Evolutionary conservation across 345 rosid genomes (phyloP).

Genomic region (Gossypium arboreum): DNA sequence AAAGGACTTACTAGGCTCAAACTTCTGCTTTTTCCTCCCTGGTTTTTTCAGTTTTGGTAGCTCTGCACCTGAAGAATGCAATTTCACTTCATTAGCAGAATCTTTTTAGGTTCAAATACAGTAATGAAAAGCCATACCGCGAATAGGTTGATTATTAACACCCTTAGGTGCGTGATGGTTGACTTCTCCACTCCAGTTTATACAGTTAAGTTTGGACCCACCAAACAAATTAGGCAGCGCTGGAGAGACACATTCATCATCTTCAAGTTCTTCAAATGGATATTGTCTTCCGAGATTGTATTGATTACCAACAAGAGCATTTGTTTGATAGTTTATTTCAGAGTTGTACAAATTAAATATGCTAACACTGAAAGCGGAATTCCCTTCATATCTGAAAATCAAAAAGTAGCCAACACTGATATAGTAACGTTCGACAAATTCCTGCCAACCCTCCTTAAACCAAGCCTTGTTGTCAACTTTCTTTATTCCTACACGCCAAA

Average conservation of each 20-base stretch:
- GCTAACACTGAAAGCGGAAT: slow-evolving; percentile 70
- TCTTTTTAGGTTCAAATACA: slow-evolving; percentile 16
- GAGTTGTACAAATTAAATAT: slow-evolving; percentile 67
- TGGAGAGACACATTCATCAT: slow-evolving; percentile 47
- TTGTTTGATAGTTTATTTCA: slow-evolving; percentile 69
- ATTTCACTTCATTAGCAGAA: slow-evolving; percentile 26
- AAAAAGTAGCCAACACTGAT: slow-evolving; percentile 72
- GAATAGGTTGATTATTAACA: slow-evolving; percentile 21
- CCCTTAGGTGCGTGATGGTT: slow-evolving; percentile 27
- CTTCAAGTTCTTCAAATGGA: slow-evolving; percentile 73
- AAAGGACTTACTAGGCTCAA: slow-evolving; percentile 55
- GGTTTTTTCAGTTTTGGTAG: slow-evolving; percentile 45
- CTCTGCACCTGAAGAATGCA: slow-evolving; percentile 36
- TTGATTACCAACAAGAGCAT: slow-evolving; percentile 25
- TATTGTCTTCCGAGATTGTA: slow-evolving; percentile 50
- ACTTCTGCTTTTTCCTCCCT: slow-evolving; percentile 63
- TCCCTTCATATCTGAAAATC: slow-evolving; percentile 82
- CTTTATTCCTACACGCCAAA: slow-evolving; percentile 58
- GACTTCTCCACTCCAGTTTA: slow-evolving; percentile 35
- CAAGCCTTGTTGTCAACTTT: slow-evolving; percentile 67
- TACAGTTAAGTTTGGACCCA: slow-evolving; percentile 32
- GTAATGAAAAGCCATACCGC: slow-evolving; percentile 20
- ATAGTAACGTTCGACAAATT: slow-evolving; percentile 73
- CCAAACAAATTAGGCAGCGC: slow-evolving; percentile 51
- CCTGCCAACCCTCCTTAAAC: slow-evolving; percentile 86